Evolutionary conservation across 441 rosid genomes (phyloP).

Genomic region (Adansonia rubrostipa): DNA sequence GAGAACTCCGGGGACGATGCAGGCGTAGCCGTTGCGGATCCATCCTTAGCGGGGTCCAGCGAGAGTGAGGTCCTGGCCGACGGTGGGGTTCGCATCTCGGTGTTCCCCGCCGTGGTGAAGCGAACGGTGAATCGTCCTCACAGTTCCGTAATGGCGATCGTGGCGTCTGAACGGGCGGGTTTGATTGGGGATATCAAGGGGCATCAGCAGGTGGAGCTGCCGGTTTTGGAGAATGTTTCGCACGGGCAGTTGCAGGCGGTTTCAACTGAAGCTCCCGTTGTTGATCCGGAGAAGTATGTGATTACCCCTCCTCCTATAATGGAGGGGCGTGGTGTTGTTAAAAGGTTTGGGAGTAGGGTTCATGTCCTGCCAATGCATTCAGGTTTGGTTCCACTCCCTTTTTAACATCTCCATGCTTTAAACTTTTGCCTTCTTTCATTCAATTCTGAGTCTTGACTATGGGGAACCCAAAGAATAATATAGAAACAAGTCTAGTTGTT

Average conservation of each 20-base stretch:
- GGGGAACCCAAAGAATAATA: not conserved
- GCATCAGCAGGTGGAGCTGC: conserved; percentile 36
- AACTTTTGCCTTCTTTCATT: not conserved
- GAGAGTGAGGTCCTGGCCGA: conserved; percentile 60
- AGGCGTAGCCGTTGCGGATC: conserved; percentile 52
- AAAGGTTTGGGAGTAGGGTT: conserved; percentile 68
- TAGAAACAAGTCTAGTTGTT: not conserved
- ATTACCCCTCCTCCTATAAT: conserved; percentile 73
- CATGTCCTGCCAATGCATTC: conserved; percentile 94
- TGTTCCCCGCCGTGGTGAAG: conserved; percentile 66
- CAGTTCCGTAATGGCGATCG: conserved; percentile 62
- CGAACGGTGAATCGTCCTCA: conserved; percentile 77
- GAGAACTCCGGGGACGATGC: conserved; percentile 47
- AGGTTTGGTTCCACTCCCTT: conserved; percentile 46
- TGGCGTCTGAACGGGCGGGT: conserved; percentile 63
- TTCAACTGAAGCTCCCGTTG: conserved; percentile 55
- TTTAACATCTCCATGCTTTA: not conserved
- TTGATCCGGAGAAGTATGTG: conserved; percentile 66
- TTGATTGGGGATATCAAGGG: conserved; percentile 52
- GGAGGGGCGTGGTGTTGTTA: conserved; percentile 86
- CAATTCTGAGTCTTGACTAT: not conserved
- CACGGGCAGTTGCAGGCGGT: conserved; percentile 82
- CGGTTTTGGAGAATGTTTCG: conserved; percentile 76
- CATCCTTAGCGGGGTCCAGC: conserved; percentile 37
- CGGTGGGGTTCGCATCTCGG: conserved; percentile 64